Evolutionary conservation across 225 moss, liverwort and hornwort species (phyloP), one percentile per base, ranked within the genome.

Genomic region (Physcomitrellopsis africana): DNA sequence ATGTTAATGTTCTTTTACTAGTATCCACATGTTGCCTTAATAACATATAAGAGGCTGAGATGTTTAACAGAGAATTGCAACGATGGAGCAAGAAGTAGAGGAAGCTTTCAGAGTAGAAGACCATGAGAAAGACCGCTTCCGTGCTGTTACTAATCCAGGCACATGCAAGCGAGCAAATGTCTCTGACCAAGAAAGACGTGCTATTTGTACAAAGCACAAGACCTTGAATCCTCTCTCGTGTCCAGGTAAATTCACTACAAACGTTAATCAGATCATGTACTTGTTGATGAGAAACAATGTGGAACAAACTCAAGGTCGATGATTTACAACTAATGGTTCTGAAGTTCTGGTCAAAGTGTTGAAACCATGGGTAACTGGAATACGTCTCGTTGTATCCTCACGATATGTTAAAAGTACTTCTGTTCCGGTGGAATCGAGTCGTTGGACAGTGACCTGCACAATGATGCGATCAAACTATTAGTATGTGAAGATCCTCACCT

Each of bases 31-130:
- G 41, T 22, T 74, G 42, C 48, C 65, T 59, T 53, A 67, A 16
- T 81, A n/a, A 74, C 19, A 66, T 73, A 26, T 27, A 51, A 51
- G 49, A 49, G 44, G 44, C 65, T 81, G 77, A 63, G 52, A 62
- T 67, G 32, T 37, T 37, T 37, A 37, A 37, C 32, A 37, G 32
- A 37, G 32, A 37, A 37, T 37, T 37, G 32, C 32, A 37, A 37
- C 7, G 32, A 37, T 37, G 32, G 32, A 37, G 32, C 4, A 37
- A 7, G 32, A 37, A 37, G 32, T 37, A 7, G 32, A 37, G 32
- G 32, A 37, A 37, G 1, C 32, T 37, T 37, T 37, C 32, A 37
- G 32, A 37, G 7, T 5, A 7, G 32, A 4, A 37, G 32, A 37
- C 32, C 7, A 37, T 37, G 32, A 0, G 32, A 37, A 37, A 37